These are phyloP conservation scores for Crithidia acanthocephali DNA, from an alignment of 208 protist species.

Conservation along the genomic window DNA sequence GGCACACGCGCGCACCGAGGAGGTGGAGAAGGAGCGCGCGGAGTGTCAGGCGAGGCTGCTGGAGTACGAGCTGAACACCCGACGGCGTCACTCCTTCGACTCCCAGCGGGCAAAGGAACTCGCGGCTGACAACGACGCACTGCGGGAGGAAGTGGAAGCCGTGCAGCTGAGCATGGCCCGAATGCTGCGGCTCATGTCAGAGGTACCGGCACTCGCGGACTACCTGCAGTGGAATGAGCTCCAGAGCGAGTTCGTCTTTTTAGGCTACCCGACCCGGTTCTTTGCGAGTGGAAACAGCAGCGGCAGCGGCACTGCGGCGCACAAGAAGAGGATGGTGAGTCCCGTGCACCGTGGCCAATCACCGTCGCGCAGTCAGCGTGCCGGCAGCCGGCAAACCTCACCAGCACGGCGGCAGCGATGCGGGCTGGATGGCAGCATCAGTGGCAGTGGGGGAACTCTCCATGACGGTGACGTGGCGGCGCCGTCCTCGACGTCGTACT, in stretches of 20 bases:
- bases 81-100: conserved; percentile 23
- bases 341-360: neutral
- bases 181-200: conserved; percentile 69
- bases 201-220: conserved; percentile 69
- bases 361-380: conserved; percentile 1
- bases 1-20: conserved; percentile 30
- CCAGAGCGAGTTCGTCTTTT: conserved; percentile 68
- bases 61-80: conserved; percentile 32
- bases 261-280: conserved; percentile 65
- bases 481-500: neutral
- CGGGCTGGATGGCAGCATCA: neutral
- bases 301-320: neutral
- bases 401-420: conserved; percentile 13
- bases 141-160: conserved; percentile 63
- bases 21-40: conserved; percentile 33
- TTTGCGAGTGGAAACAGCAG: conserved; percentile 25
- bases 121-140: conserved; percentile 31
- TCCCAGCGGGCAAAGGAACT: conserved; percentile 26
- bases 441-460: no score
- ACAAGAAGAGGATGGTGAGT: conserved; percentile 3
- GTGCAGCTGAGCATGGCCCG: conserved; percentile 74
- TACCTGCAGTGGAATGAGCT: conserved; percentile 68
- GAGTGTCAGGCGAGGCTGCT: conserved; percentile 39
- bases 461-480: no score
- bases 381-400: conserved; percentile 13